Evolutionary conservation across 2,329 filamentous ascomycete species (phyloP), one percentile per base, ranked within the genome.

Genomic region (Trichoderma citrinoviride): DNA sequence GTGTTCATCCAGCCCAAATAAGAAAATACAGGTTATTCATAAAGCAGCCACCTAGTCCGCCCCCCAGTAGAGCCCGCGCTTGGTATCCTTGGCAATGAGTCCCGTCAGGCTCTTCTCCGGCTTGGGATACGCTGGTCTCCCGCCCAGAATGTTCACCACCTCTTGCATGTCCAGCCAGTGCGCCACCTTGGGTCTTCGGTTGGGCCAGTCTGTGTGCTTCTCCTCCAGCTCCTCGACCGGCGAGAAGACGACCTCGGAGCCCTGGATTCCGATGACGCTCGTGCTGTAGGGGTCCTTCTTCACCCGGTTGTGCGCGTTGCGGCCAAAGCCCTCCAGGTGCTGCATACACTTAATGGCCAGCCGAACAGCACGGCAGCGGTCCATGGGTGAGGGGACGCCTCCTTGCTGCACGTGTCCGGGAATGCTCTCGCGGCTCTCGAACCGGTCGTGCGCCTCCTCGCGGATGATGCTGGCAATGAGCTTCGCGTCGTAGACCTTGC

Each of bases 371-470:
- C 95, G 88, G 72, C 94, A 93, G 63, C 95, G 90, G 78, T 99
- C 95, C 93, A 99, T 98, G 7, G 95, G 88, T 3, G 92, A 96
- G 0, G 95, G 95, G 49, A 91, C 92, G 65, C 92, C 93, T 71
- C 93, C 93, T 80, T 97, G 94, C 78, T 97, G 93, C 69, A 96
- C 93, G 79, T 97, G 93, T 15, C 93, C 93, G 0, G 93, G 93
- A 57, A 96, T 94, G 70, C 92, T 93, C 75, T 95, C 90, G 67
- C 94, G 89, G 52, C 91, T 91, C 77, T 99, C 95, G 74, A 99
- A 99, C 17, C 93, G 88, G 69, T 93, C 93, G 71, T 91, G 89
- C 8, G 93, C 91, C 77, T 98, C 95, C 70, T 96, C 93, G 65
- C 91, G 91, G 79, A 99, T 97, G 79, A 98, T 97, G 74, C 94